Evolutionary conservation across 73 alveolate genomes (phyloP), one percentile per base, ranked within the genome.

Genomic region (Blepharisma japonicum): DNA sequence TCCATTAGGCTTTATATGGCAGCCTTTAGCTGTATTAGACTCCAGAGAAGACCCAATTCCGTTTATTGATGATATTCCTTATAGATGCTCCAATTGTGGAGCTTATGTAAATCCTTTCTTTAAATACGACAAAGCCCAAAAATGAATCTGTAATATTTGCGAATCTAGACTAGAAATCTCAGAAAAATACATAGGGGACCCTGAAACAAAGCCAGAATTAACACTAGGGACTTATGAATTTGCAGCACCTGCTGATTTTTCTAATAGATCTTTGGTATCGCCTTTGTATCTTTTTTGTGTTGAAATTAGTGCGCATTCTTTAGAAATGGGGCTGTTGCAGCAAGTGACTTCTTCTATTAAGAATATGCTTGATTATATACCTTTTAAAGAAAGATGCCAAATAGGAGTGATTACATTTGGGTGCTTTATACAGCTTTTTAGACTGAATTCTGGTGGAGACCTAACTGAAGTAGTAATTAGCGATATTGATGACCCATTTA

Each of bases 171-270:
- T 53, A 50, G 79, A 78, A 46, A 88, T 70, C 0, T 86, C 93
- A 18, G 77, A 45, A 38, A 61, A 66, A 23, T 81, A 81, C 56
- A 18, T n/a, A 14, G 11, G 74, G 20, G 87, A 86, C 53, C 67
- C 50, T 48, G 23, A 39, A 7, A 45, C 54, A 48, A 72, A 86
- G 39, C 89, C 90, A 2, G 95, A 88, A 49, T 68, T 84, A 2
- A 67, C 56, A 6, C 68, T 8, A 46, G 95, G 95, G 7, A 74
- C 90, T 9, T 88, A 88, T 77, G 95, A 88, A 49, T 88, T 88
- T 77, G 67, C 20, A 71, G 95, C 91, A 3, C 88, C 88, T 14
- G 56, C 80, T 14, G 42, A 77, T 2, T 88, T 84, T 76, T 21
- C 79, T 45, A 14, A 9, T 38, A n/a, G 66, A 25, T 2, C 20